Base-by-base conservation (phyloP, 1,284 basidiomycete species). In the Leccinum subfulvum region DNA sequence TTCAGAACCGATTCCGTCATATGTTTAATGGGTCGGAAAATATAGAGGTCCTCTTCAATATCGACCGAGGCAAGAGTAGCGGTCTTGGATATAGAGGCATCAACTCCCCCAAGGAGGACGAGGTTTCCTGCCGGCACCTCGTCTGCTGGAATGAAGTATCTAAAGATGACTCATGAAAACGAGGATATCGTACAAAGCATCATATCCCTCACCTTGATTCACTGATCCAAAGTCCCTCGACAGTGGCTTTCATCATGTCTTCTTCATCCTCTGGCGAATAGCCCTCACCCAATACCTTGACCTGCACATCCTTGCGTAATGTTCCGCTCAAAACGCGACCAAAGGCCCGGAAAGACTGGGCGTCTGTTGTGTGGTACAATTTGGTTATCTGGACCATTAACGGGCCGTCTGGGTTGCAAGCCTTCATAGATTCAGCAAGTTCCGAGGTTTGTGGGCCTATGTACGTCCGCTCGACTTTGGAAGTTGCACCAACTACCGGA, bases 211-310 rank as follows among this genome's bases (percentile, higher is more conserved):
- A 95, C 88, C 97, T 84, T 21, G 96, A 88, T 80, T 98, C 92
- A 74, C 86, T 87, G 65, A 98, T 87, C 90, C 94, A 94, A 37
- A 98, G 82, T 63, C 90, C 89, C 68, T 97, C 95, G 6, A 98
- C 86, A 3, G 81, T 84, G n/a, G 87, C 89, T 66, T 89, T 87
- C 72, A 90, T 86, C 94, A 98, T 97, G 74, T 99, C 97, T 78
- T 99, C 97, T 77, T 99, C 97, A 72, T 99, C 97, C 71, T 98
- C 96, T 13, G 92, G 91, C 10, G 95, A 97, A 76, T 95, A 99
- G 0, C 94, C 93, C 76, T 98, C 97, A 62, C 97, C 97, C 10
- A 99, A 83, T n/a, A 99, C 96, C 78, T 97, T 97, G 69, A 99
- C 84, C 33, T 89, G 81, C 80, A 87, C 85, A 5, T 95, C 95